phyloP scores from a whole-genome alignment of 73 alveolate species.

The Paramecium biaurelia region DNA sequence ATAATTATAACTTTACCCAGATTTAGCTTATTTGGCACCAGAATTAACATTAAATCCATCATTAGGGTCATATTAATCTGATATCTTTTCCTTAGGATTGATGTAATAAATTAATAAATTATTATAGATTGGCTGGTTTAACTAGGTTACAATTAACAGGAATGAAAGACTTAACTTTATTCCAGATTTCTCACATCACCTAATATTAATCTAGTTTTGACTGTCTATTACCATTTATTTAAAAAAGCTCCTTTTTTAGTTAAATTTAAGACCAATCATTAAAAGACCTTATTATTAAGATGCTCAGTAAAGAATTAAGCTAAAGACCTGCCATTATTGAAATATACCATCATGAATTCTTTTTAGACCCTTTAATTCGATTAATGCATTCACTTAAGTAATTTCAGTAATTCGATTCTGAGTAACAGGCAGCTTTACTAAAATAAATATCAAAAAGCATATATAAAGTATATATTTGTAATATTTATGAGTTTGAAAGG shows the following conservation, averaged over 20 bases:
- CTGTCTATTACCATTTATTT: neutral
- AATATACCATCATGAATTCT: neutral
- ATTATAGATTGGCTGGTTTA: neutral
- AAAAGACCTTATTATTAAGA: neutral
- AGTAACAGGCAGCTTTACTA: neutral
- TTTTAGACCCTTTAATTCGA: constrained; percentile 8
- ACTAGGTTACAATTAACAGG: neutral
- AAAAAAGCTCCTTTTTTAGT: neutral
- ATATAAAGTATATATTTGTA: neutral
- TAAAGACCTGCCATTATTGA: neutral
- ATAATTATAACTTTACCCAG: neutral
- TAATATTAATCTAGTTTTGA: constrained; percentile 37
- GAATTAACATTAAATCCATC: neutral
- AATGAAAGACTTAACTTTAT: neutral
- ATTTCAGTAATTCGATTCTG: neutral
- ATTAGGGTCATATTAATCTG: neutral
- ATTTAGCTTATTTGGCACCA: constrained; percentile 12
- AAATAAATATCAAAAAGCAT: neutral
- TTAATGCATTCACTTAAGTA: neutral
- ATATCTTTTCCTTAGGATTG: constrained; percentile 36
- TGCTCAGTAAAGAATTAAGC: neutral
- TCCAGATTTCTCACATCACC: neutral
- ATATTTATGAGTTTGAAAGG: constrained; percentile 29
- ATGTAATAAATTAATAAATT: neutral
- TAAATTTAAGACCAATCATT: neutral